Base-by-base conservation (phyloP, 768 basidiomycete species). In the Gloeostereum incarnatum region DNA sequence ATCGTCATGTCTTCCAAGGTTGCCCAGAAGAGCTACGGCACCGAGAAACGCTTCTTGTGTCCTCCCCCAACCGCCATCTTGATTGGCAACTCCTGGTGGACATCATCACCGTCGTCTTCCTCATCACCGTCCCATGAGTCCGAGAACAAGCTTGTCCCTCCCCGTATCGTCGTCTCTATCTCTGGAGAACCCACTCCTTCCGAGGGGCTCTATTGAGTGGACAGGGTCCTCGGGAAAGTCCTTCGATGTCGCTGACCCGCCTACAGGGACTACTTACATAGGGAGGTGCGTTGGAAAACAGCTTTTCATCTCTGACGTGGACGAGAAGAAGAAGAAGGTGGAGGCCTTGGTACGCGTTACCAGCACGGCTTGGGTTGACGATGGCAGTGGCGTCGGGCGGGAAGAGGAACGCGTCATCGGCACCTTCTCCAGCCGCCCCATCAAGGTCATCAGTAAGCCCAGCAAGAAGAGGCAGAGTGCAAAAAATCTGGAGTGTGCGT, bases 1-100 rank as follows among this genome's bases (percentile, higher is more conserved):
- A 85, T 97, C 44, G 85, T 98, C 50, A 92, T 96, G 87, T 93
- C 90, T n/a, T 90, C 86, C 55, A 91, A 86, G 53, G 92, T 97
- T 21, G 94, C 90, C 3, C 94, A 98, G 67, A 94, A 97, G 55
- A 91, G 88, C 6, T 98, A 97, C 55, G 93, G 92, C 25, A 91
- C 84, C 13, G 93, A 97, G 59, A 96, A 96, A 59, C 74, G 93
- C 31, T 94, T 93, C 72, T 72, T 93, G 24, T 94, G 89, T 55
- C 91, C 88, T 6, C 93, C 87, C 39, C 92, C 92, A 6, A 92
- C 90, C 22, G 92, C 91, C 33, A 82, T 90, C 53, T 75, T 97
- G 74, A 85, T 92, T 50, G 92, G 92, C 35, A 88, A 86, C 54
- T 82, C 84, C 10, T 97, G 92, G 92, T 94, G 90, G 90, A 78